phyloP scores from a whole-genome alignment of 2,329 filamentous ascomycete genomes.

The Diaporthe vaccinii region DNA sequence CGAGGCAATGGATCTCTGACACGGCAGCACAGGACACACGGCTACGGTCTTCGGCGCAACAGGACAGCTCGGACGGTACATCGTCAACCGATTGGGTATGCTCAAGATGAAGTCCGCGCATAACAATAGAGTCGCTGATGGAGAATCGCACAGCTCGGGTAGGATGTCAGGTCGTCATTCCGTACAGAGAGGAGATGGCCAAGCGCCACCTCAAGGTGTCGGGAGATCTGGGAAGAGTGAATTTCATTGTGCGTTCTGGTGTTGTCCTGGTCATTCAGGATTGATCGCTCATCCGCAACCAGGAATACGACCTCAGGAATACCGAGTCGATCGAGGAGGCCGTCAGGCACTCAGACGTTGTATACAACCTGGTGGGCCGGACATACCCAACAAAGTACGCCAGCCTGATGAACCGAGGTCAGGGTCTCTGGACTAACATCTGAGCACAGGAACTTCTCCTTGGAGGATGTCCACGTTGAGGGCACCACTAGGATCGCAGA shows the following conservation, averaged over 20 bases:
- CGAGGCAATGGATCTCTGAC: constrained; percentile 36
- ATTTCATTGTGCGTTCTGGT: constrained; percentile 80
- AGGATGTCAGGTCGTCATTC: constrained; percentile 94
- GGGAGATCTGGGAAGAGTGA: constrained; percentile 91
- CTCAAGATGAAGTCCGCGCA: constrained; percentile 40
- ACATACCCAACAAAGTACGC: constrained; percentile 94
- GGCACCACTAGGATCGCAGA: constrained; percentile 93
- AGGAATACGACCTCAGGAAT: constrained; percentile 97
- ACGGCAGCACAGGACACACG: constrained; percentile 79
- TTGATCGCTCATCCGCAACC: constrained; percentile 34
- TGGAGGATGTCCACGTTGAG: constrained; percentile 94
- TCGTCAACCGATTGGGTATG: constrained; percentile 90
- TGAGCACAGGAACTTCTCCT: constrained; percentile 82
- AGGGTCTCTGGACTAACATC: constrained; percentile 1
- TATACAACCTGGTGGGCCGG: constrained; percentile 95
- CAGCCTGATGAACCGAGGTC: not conserved
- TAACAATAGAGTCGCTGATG: constrained; percentile 42
- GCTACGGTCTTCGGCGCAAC: constrained; percentile 98
- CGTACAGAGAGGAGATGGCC: constrained; percentile 96
- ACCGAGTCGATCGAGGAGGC: constrained; percentile 96
- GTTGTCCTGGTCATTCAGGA: constrained; percentile 37
- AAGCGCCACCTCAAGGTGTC: constrained; percentile 97
- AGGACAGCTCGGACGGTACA: constrained; percentile 94
- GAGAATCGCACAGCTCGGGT: constrained; percentile 75
- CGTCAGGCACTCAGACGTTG: constrained; percentile 95